Base-by-base conservation (phyloP, 2,329 filamentous ascomycete genomes). In the Cladosporium sp. region DNA sequence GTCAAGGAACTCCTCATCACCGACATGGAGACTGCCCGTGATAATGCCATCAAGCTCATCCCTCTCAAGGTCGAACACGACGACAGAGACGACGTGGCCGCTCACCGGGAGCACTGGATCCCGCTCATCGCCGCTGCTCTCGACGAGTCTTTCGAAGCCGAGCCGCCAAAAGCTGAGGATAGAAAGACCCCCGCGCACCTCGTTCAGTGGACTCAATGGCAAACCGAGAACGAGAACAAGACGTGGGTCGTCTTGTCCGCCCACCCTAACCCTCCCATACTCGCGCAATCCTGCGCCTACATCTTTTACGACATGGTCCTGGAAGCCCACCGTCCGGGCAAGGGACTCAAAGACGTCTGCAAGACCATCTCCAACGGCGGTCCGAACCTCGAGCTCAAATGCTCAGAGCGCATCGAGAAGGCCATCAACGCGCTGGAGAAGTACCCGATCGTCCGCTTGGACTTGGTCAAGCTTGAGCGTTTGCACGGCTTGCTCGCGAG, bases 391-490 rank as follows among this genome's bases (percentile, higher is more conserved):
- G 15, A 6, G 3, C n/a, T 34, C 3, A 48, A 32, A 13, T 48
- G 45, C 27, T 48, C 45, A 2, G 24, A 41, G 27, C 45, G 45
- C 20, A 15, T 48, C 17, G 17, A 30, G 3, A 24, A 15, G 9
- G 45, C 45, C 4, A 41, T 41, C 18, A 11, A 11, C 4, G 45
- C 29, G 7, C 13, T 48, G 12, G 27, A 22, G 27, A 9, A 41
- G 12, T 48, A 22, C 18, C 9, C 37, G 1, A 48, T 48, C 5
- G 37, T 41, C 24, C 19, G 38, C 11, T 48, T 41, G 7, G 45
- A 48, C 27, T 41, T 48, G 13, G 18, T 48, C 13, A 48, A 17
- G 45, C 37, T 15, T 7, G 29, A 48, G 4, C 37, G 45, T 19
- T 13, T 48, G 37, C 36, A 48, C 2, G 45, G 7, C 9, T 22